Base-by-base conservation (phyloP, 192 early-diverging fungal species). In the Fimicolochytrium jonesii region DNA sequence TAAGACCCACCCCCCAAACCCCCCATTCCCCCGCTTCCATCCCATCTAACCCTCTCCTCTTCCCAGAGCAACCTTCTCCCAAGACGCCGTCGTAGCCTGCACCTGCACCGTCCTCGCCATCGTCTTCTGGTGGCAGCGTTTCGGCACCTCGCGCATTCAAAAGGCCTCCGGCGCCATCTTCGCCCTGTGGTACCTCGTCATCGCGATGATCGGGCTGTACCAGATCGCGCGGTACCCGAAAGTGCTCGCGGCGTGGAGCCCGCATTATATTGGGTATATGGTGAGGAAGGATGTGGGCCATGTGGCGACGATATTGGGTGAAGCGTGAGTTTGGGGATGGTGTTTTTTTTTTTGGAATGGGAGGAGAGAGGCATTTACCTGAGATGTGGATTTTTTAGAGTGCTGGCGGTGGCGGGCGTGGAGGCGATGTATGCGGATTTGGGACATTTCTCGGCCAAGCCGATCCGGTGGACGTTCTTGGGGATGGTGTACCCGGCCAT, bases 381-480 rank as follows among this genome's bases (percentile, higher is more conserved):
- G 22, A 20, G 33, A n/a, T n/a, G n/a, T n/a, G n/a, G n/a, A 47
- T n/a, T 32, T 11, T 30, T 11, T 37, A 77, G 69, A 0, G 76
- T 83, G 17, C 55, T 84, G 29, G 64, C 80, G 3, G 64, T 84
- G 25, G 74, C 78, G 0, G 82, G 82, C 23, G 77, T 77, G 1
- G 82, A 84, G 66, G 74, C 76, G 4, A 57, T 84, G 66, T 84
- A 77, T 53, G 71, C 80, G 17, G 82, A 84, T 59, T 66, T 84
- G 44, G 82, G 80, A 2, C 82, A 84, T 54, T 84, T 84, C 41
- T 70, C 56, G 37, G 51, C 70, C 0, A 6, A 47, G 2, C 68
- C 82, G 22, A 79, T 84, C 26, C 75, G 76, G 23, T 22, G 72
- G 23, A 73, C 76, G 3, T 80, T 75, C 60, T 20, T 72, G 20